Base-by-base conservation (phyloP, 495 filamentous ascomycete species). In the Annulohypoxylon bovei region DNA sequence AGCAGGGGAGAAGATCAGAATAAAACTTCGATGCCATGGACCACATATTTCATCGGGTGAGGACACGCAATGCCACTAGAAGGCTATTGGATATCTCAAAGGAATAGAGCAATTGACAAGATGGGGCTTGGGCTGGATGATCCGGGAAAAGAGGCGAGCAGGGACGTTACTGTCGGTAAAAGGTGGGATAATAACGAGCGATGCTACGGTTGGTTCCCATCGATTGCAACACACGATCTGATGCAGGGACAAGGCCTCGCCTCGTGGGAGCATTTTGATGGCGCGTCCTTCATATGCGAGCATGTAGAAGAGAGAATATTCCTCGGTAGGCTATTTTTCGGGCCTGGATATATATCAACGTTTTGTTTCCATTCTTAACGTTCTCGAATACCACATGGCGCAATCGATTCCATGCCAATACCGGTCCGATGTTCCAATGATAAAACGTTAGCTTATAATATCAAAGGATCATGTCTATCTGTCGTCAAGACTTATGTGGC, bases 201-300 rank as follows among this genome's bases (percentile, higher is more conserved):
- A 68, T 53, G 70, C 57, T 61, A 58, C 55, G 49, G 70, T 72
- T 68, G 65, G 65, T 68, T 72, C 70, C 61, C 65, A 65, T 47
- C 61, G 18, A 64, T 72, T 72, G 65, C 54, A 68, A 68, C 70
- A 37, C 65, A 65, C 65, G 70, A 68, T 68, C 70, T 68, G 60
- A 72, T 68, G 70, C 70, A 68, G 54, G 65, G 33, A 61, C 64
- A 61, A 40, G 60, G 60, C 35, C 50, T 67, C 52, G 57, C 27
- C 42, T 42, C 33, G 52, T 44, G 62, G 52, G 23, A 40, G 53
- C 62, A 64, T 61, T 16, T 39, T 20, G 49, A 64, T 67, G 68
- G 52, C 27, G 54, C 49, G 53, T 33, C 64, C n/a, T 62, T 61
- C 28, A 57, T 25, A 32, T 33, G 61, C 46, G 49, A 61, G 47